A percentile compares a stretch with the other conserved stretches of the same genome.
Conservation (phyloP, 306 rosid genomes). For the Vicia villosa region DNA sequence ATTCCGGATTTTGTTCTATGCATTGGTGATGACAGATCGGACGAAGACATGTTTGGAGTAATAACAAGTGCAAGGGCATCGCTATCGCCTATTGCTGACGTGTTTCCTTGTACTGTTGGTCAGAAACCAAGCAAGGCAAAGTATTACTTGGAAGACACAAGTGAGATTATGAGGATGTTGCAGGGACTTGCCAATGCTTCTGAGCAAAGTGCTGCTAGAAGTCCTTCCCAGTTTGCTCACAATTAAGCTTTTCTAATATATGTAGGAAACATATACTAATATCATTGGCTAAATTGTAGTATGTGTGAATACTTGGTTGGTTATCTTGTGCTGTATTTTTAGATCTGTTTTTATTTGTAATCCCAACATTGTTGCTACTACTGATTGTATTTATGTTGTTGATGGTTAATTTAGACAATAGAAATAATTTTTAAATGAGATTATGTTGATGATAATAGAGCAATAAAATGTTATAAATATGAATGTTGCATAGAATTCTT, state of each 20-base stretch:
- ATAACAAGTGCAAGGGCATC: constrained; percentile 38
- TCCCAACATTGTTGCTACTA: constrained; percentile 33
- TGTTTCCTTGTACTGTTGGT: constrained; percentile 47
- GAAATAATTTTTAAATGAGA: not conserved
- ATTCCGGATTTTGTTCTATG: constrained; percentile 50
- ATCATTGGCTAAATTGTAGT: constrained; percentile 4
- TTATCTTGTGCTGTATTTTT: constrained; percentile 21
- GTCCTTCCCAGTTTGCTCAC: constrained; percentile 34
- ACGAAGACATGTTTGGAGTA: constrained; percentile 50
- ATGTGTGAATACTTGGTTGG: constrained; percentile 26
- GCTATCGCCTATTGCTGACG: constrained; percentile 41
- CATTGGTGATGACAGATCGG: constrained; percentile 49
- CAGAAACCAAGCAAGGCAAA: constrained; percentile 52
- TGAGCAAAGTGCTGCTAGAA: constrained; percentile 50
- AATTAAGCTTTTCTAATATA: constrained; percentile 37
- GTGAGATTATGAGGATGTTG: constrained; percentile 84
- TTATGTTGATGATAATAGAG: not conserved
- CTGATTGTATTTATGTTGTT: constrained; percentile 9
- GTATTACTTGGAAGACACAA: constrained; percentile 65
- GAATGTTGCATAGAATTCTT: too few relatives aligned
- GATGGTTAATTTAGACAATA: not conserved
- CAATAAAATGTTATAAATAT: too few relatives aligned
- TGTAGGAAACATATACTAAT: constrained; percentile 25
- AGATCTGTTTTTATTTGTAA: constrained; percentile 17
- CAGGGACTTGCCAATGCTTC: constrained; percentile 79